Base-by-base conservation (phyloP, 805 yeast genomes). In the Hanseniaspora clermontiae region DNA sequence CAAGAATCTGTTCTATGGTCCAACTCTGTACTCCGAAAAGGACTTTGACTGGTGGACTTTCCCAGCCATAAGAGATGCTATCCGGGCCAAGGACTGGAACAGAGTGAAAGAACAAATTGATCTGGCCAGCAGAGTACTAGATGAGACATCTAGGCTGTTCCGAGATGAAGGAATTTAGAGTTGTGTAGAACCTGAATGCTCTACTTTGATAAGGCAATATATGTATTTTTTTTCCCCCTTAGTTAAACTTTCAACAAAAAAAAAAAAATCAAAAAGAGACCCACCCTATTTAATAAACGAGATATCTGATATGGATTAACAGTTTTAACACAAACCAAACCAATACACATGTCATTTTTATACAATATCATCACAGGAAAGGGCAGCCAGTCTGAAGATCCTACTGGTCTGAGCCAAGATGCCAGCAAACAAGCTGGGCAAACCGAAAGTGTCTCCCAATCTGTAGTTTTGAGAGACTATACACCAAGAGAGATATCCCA, bases 51-150 rank as follows among this genome's bases (percentile, higher is more conserved):
- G 84, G 77, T 80, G 82, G 68, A 75, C 85, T 2, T 88, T 85
- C 65, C 96, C 97, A 0, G 77, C 78, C 5, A 76, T 89, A 1
- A 75, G 95, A 59, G 95, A 89, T 64, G 81, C 79, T 0, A 65
- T 87, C 12, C 72, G 71, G 45, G 66, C 65, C 1, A 71, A 72
- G 0, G 77, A 81, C 58, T 77, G 79, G 73, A 70, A 63, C 0
- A 66, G 63, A 37, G 89, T 87, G 0, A 85, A 82, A 59, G 60
- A 65, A 2, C 81, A 82, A 60, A 66, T 84, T 9, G 69, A 76
- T 43, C 60, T 64, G 4, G 68, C 80, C 15, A 73, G 78, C 5
- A 62, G 65, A 15, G 58, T 69, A 48, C 55, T 77, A 31, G 64
- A 60, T 5, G 61, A 64, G 15, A 66, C 72, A 3, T 68, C 71